Percentiles rank a stretch among this genome's conserved stretches.
Conservation (phyloP, 2,329 filamentous ascomycete genomes). For the Myotisia sp. region DNA sequence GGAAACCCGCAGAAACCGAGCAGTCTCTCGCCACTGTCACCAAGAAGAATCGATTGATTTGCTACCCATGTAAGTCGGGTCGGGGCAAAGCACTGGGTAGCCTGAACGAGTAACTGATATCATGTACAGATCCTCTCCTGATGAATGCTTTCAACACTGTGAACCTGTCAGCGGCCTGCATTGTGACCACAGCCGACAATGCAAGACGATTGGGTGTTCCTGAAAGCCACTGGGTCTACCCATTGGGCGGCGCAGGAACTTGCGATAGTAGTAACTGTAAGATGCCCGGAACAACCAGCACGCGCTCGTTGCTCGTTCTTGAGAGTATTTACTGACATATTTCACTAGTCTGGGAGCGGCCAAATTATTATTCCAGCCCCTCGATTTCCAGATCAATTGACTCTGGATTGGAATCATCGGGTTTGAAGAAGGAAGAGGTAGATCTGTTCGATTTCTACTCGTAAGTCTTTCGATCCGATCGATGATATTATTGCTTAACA, state of each 20-base stretch:
- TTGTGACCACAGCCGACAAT: conserved; percentile 44
- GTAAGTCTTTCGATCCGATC: conserved; percentile 18
- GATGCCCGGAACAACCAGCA: conserved; percentile 11
- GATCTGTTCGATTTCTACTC: conserved; percentile 53
- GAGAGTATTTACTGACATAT: conserved; percentile 3
- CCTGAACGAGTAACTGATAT: conserved; percentile 6
- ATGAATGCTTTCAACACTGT: conserved; percentile 62
- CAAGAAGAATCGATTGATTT: conserved; percentile 52
- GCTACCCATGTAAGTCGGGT: conserved; percentile 44
- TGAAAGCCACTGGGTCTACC: conserved; percentile 46
- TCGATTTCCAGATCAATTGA: conserved; percentile 46
- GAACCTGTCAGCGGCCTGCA: conserved; percentile 47
- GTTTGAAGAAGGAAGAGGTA: conserved; percentile 37
- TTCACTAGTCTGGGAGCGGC: conserved; percentile 45
- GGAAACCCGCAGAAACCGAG: conserved; percentile 31
- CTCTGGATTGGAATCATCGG: conserved; percentile 36
- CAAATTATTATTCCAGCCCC: conserved; percentile 44
- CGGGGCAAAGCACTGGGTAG: neutral
- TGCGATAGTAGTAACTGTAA: conserved; percentile 43
- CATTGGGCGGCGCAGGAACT: conserved; percentile 49
- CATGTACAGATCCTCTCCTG: conserved; percentile 43
- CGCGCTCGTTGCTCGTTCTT: neutral
- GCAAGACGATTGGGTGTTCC: conserved; percentile 43
- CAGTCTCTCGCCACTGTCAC: conserved; percentile 41
- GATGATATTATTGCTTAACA: neutral